phyloP scores from a whole-genome alignment of 768 basidiomycete genomes.

The Collybia sordida region DNA sequence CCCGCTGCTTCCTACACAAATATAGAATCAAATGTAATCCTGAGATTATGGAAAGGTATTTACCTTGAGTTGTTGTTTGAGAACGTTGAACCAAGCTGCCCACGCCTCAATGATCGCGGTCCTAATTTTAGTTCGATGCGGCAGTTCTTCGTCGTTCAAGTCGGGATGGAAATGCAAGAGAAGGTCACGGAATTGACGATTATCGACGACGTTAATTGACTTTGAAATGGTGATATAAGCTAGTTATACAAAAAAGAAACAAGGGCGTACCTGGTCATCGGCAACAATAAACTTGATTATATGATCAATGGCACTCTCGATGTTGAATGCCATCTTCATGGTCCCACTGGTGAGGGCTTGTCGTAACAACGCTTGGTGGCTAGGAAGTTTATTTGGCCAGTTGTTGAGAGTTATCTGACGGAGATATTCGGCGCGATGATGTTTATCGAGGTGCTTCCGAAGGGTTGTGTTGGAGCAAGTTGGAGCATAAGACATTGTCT shows the following conservation, averaged over 20 bases:
- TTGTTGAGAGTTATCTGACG: too few species aligned
- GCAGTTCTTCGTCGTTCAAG: constrained; percentile 22
- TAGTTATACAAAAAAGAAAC: background rate
- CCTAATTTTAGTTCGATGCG: constrained; percentile 18
- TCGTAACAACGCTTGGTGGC: too few species aligned
- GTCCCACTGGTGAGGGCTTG: too few species aligned
- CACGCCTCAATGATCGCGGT: constrained; percentile 20
- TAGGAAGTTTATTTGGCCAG: too few species aligned
- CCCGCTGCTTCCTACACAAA: constrained; percentile 9
- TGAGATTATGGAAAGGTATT: background rate
- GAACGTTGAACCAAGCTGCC: constrained; percentile 16
- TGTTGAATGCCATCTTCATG: too few species aligned
- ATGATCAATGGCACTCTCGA: background rate
- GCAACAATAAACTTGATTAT: background rate
- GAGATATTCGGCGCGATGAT: background rate
- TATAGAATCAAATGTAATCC: background rate
- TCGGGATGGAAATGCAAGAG: constrained; percentile 20
- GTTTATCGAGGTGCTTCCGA: background rate
- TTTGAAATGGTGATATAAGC: constrained; percentile 4
- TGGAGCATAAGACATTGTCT: background rate
- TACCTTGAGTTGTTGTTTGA: constrained; percentile 23
- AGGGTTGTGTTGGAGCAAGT: background rate
- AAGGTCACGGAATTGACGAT: constrained; percentile 22
- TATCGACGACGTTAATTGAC: constrained; percentile 27
- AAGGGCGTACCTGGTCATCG: background rate